A percentile compares a stretch with the other conserved stretches of the same genome.
These are phyloP conservation scores for Pyricularia sp. DNA, from an alignment of 2,329 filamentous ascomycete species.

Conservation along the genomic window DNA sequence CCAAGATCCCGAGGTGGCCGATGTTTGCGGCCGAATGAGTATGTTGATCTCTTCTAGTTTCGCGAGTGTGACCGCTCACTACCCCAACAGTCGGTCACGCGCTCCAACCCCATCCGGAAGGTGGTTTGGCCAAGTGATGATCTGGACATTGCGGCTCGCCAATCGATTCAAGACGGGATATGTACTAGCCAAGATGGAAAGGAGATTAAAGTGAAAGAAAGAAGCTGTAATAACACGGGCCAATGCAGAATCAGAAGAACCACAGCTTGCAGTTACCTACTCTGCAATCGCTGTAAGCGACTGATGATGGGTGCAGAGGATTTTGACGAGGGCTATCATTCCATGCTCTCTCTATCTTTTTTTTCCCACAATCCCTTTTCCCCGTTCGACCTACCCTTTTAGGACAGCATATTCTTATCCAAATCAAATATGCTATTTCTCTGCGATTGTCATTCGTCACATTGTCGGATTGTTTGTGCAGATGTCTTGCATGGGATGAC, in stretches of 20 bases:
- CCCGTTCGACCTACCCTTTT: neutral
- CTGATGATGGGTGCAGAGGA: neutral
- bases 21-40: neutral
- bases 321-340: neutral
- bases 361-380: neutral
- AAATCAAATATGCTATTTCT: neutral
- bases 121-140: constrained; percentile 5
- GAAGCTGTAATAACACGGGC: neutral
- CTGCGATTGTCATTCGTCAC: neutral
- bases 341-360: neutral
- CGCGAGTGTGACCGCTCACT: neutral
- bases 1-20: neutral
- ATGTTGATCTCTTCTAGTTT: neutral
- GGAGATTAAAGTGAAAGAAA: neutral
- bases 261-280: neutral
- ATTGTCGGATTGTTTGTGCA: neutral
- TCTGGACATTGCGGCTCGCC: neutral
- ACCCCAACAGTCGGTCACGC: constrained; percentile 10
- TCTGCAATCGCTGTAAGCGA: neutral
- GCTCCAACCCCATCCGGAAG: constrained; percentile 9
- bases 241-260: neutral
- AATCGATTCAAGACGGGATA: neutral
- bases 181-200: neutral
- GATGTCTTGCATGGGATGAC: neutral
- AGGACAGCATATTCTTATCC: neutral